Evolutionary conservation across 495 filamentous ascomycete genomes (phyloP).

Genomic region (Xylaria palmicola): DNA sequence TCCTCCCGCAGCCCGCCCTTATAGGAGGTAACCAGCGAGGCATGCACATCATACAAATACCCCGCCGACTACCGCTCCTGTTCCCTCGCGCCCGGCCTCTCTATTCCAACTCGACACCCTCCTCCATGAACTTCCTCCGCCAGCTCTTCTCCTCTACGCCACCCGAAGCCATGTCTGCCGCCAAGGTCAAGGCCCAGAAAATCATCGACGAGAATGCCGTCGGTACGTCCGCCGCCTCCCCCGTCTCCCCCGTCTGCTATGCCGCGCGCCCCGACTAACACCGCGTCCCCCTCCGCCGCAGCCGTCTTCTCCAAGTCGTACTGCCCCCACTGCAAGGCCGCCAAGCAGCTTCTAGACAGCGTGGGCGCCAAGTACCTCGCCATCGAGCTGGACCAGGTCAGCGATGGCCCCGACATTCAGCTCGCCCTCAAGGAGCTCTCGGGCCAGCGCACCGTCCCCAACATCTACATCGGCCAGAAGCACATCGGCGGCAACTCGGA

Average conservation of each 20-base stretch:
- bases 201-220: constrained; percentile 93
- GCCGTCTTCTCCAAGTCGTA: constrained; percentile 95
- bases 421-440: constrained; percentile 76
- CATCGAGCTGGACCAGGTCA: constrained; percentile 86
- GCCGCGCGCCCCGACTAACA: not conserved
- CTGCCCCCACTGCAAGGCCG: constrained; percentile 90
- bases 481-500: constrained; percentile 98
- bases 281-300: constrained; percentile 27
- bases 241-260: not conserved
- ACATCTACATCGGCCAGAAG: constrained; percentile 85
- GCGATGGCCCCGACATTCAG: constrained; percentile 82
- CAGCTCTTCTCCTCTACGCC: constrained; percentile 68
- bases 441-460: constrained; percentile 84
- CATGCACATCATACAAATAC: constrained; percentile 18
- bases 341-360: constrained; percentile 69
- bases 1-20: not conserved
- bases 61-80: constrained; percentile 9
- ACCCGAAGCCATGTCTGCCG: constrained; percentile 73
- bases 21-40: not conserved
- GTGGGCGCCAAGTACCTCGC: constrained; percentile 68
- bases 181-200: constrained; percentile 78
- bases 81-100: constrained; percentile 26
- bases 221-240: constrained; percentile 51
- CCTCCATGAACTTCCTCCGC: constrained; percentile 74
- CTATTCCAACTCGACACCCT: not conserved